These are phyloP conservation scores for Boechera stricta DNA, from an alignment of 345 rosid species.

Conservation along the genomic window DNA sequence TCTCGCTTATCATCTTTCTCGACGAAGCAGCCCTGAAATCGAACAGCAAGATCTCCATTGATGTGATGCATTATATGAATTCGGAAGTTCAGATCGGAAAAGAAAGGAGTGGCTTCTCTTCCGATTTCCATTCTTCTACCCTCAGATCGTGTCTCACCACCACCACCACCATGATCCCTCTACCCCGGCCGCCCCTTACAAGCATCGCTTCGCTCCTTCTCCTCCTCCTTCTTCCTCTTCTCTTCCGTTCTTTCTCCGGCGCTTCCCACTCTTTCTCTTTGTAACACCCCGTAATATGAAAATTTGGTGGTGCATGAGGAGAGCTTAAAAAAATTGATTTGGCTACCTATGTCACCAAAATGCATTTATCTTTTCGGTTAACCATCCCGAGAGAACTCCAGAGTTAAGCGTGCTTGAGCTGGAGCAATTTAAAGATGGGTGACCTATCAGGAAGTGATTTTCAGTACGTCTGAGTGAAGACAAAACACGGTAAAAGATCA, in stretches of 20 bases:
- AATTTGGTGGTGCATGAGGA: no score
- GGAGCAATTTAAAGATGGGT: no score
- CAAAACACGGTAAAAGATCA: no score
- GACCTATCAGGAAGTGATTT: no score
- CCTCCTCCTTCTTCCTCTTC: conserved; percentile 36
- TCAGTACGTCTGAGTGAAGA: no score
- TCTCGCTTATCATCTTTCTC: not conserved
- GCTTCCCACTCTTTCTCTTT: conserved; percentile 57
- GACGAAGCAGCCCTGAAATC: not conserved
- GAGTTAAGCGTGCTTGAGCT: no score
- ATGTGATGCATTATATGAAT: conserved; percentile 99
- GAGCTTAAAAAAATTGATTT: no score
- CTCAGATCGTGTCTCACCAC: conserved; percentile 48
- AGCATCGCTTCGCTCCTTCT: conserved; percentile 57
- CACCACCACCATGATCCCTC: conserved; percentile 54
- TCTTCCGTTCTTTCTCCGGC: conserved; percentile 44
- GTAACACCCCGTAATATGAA: no score
- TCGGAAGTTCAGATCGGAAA: conserved; percentile 98
- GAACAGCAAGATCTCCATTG: conserved; percentile 17
- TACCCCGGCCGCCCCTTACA: conserved; percentile 65
- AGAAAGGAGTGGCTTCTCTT: conserved; percentile 99
- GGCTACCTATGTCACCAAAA: no score
- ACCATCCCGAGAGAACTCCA: no score
- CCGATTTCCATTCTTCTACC: conserved; percentile 80
- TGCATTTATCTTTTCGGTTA: no score